Percentiles rank a stretch among this genome's conserved stretches.
Evolutionary conservation across 495 filamentous ascomycete genomes (phyloP).

Genomic region (Penicillium roqueforti): DNA sequence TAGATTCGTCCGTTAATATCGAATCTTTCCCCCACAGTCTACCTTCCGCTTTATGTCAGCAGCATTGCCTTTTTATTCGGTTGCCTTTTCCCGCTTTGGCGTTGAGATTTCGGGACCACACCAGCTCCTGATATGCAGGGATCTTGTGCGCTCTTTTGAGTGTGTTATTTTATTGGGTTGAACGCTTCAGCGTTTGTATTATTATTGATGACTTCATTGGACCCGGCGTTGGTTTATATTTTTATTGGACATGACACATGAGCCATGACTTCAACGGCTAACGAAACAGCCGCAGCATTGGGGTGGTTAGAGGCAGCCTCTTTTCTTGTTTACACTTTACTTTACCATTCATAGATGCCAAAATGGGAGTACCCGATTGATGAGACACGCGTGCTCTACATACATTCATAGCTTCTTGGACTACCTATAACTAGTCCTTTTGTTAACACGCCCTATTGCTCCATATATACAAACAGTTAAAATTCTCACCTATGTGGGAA

Average conservation of each 20-base stretch:
- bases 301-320: conserved; percentile 15
- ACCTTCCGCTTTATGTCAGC: conserved; percentile 48
- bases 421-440: neutral
- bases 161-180: conserved; percentile 19
- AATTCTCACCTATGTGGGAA: too few species aligned
- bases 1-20: conserved; percentile 14
- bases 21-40: conserved; percentile 32
- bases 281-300: conserved; percentile 18
- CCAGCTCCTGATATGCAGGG: conserved; percentile 10
- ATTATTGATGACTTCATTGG: conserved; percentile 22
- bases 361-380: neutral
- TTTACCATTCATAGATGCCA: conserved; percentile 7
- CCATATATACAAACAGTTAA: too few species aligned
- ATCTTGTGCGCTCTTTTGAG: conserved; percentile 21
- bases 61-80: conserved; percentile 42
- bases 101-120: conserved; percentile 27
- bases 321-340: conserved; percentile 15
- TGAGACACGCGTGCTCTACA: neutral
- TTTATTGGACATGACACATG: conserved; percentile 14
- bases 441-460: neutral
- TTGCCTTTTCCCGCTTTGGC: conserved; percentile 45
- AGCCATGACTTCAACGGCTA: conserved; percentile 11
- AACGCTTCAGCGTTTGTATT: conserved; percentile 19
- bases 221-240: conserved; percentile 19
- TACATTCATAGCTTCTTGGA: neutral